phyloP scores from a whole-genome alignment of 768 basidiomycete genomes.

The Hericium coralloides region DNA sequence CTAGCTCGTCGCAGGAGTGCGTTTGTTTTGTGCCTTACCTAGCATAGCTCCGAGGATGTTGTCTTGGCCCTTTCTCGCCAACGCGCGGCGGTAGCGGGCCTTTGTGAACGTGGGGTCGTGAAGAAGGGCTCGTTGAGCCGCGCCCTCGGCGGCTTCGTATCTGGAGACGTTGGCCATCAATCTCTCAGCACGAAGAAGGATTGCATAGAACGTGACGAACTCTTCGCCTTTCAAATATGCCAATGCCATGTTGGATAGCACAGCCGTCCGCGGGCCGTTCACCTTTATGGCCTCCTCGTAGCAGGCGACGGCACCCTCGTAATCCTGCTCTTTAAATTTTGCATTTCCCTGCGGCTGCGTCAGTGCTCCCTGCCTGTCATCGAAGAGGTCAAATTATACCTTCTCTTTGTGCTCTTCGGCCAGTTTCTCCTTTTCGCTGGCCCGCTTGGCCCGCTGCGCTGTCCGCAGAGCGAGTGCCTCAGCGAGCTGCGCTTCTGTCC shows the following conservation, averaged over 20 bases:
- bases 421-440: slow-evolving; percentile 11
- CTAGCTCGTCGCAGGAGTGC: not conserved
- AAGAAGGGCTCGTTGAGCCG: slow-evolving; percentile 14
- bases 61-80: slow-evolving; percentile 23
- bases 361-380: not conserved
- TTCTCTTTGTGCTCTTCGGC: slow-evolving; percentile 24
- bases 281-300: not conserved
- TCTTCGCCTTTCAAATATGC: slow-evolving; percentile 32
- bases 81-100: slow-evolving; percentile 26
- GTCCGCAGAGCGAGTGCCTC: slow-evolving; percentile 6
- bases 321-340: slow-evolving; percentile 30
- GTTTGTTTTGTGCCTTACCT: not conserved
- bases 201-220: slow-evolving; percentile 8
- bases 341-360: slow-evolving; percentile 30
- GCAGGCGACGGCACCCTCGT: slow-evolving; percentile 29
- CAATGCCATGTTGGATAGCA: slow-evolving; percentile 34
- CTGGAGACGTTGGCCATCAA: too few relatives aligned
- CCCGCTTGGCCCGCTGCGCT: slow-evolving; percentile 13
- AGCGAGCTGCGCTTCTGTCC: too few relatives aligned
- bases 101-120: slow-evolving; percentile 23
- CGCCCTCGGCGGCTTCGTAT: slow-evolving; percentile 21
- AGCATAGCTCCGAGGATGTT: not conserved
- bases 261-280: slow-evolving; percentile 29
- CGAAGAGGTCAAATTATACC: slow-evolving; percentile 8
- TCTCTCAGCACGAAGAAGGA: slow-evolving; percentile 7